Conservation (phyloP, 108 stramenopile species). For the Aurantiochytrium sp. region DNA sequence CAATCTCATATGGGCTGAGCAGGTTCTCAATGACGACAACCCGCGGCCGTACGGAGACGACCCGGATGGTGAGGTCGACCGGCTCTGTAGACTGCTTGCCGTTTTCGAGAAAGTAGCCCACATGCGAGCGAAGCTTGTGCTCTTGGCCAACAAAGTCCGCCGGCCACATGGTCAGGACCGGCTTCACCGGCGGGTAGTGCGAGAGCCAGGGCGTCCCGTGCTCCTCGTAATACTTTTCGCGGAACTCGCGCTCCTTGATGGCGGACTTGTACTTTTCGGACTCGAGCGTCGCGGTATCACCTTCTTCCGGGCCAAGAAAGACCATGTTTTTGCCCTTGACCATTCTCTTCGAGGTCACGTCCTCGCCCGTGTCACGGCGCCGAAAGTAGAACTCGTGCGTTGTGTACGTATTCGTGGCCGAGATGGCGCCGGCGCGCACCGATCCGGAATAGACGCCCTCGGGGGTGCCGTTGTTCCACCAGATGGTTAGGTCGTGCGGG, state of each 20-base stretch:
- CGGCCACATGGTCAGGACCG: constrained; percentile 38
- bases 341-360: constrained; percentile 2
- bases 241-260: not conserved
- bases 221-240: not conserved
- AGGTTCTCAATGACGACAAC: constrained; percentile 80
- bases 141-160: constrained; percentile 31
- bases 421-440: not conserved
- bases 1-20: constrained; percentile 69
- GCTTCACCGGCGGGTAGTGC: constrained; percentile 32
- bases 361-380: not conserved
- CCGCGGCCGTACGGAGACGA: constrained; percentile 53
- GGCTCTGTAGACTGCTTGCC: not conserved
- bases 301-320: not conserved
- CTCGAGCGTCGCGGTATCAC: not conserved
- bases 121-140: constrained; percentile 20
- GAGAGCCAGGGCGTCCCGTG: constrained; percentile 32
- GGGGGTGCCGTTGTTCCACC: constrained; percentile 12
- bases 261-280: not conserved
- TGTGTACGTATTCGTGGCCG: constrained; percentile 28
- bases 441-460: constrained; percentile 5
- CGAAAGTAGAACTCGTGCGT: constrained; percentile 39
- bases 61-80: constrained; percentile 4
- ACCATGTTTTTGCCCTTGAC: not conserved
- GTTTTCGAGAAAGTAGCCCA: not conserved
- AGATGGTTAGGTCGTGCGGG: not conserved